Evolutionary conservation across 768 basidiomycete genomes (phyloP).

Genomic region (Tulasnella sp.): DNA sequence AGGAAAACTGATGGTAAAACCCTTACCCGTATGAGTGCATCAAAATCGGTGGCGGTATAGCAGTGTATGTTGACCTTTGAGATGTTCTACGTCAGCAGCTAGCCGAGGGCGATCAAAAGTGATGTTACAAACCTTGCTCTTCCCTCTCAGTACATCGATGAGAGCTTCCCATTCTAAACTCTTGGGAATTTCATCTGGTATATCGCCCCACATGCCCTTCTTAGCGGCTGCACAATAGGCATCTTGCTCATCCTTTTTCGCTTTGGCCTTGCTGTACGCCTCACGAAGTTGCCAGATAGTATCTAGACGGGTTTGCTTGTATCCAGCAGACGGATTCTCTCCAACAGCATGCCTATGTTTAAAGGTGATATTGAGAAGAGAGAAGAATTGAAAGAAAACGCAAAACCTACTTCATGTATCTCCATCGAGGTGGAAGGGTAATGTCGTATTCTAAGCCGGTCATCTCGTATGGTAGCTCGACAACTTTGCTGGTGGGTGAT

Average conservation of each 20-base stretch:
- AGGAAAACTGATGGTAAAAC: not conserved
- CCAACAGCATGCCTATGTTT: not conserved
- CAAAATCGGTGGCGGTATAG: conserved; percentile 12
- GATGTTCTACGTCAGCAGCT: not conserved
- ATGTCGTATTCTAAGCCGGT: not conserved
- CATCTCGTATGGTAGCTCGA: conserved; percentile 10
- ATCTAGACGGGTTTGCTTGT: conserved; percentile 8
- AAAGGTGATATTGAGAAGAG: too few species aligned
- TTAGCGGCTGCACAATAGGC: conserved; percentile 19
- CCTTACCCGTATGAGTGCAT: not conserved
- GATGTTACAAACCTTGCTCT: conserved; percentile 11
- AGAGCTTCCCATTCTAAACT: conserved; percentile 19
- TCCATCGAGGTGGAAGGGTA: not conserved
- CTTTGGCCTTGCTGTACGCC: conserved; percentile 22
- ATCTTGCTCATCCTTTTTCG: conserved; percentile 25
- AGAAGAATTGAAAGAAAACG: not conserved
- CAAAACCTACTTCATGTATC: not conserved
- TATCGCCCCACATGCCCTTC: not conserved
- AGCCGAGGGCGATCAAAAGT: not conserved
- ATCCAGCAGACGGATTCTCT: not conserved
- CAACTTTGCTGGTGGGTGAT: not conserved
- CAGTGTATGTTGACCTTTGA: conserved; percentile 19
- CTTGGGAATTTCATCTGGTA: conserved; percentile 26
- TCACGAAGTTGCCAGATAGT: conserved; percentile 16
- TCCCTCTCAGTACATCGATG: conserved; percentile 19